Evolutionary conservation across 2,329 filamentous ascomycete genomes (phyloP).

Genomic region (Ophiostoma quercus): DNA sequence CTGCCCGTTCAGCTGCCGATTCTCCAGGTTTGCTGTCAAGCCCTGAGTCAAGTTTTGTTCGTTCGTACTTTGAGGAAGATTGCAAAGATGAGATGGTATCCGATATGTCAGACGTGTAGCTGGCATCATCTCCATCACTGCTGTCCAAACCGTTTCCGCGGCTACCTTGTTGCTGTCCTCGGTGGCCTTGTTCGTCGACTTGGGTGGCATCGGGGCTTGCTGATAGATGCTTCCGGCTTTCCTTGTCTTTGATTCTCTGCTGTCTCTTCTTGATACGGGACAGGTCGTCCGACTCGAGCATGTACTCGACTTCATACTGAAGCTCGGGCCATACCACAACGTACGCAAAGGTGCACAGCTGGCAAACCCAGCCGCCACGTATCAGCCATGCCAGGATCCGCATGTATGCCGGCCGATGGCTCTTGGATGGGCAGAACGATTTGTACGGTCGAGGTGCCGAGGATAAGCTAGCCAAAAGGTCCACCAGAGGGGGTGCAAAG

Average conservation of each 20-base stretch:
- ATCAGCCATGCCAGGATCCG: constrained; percentile 90
- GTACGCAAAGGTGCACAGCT: constrained; percentile 86
- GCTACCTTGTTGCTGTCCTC: constrained; percentile 16
- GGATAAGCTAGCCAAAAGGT: constrained; percentile 80
- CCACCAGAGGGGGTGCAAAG: constrained; percentile 72
- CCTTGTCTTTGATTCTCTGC: constrained; percentile 25
- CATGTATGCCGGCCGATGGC: constrained; percentile 82
- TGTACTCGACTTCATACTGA: constrained; percentile 70
- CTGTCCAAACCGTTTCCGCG: constrained; percentile 22
- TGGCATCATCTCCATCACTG: constrained; percentile 15
- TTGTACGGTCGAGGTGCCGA: constrained; percentile 78
- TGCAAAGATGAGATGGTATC: constrained; percentile 24
- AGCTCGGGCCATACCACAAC: constrained; percentile 79
- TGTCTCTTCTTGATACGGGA: constrained; percentile 32
- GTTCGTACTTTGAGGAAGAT: constrained; percentile 15
- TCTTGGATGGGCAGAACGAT: constrained; percentile 76
- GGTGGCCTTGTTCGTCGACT: constrained; percentile 9
- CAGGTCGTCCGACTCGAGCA: constrained; percentile 61
- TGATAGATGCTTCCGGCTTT: neutral
- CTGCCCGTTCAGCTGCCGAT: constrained; percentile 47
- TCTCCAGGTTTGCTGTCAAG: constrained; percentile 34
- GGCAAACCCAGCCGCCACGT: constrained; percentile 87
- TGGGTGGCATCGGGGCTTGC: neutral
- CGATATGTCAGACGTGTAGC: constrained; percentile 15
- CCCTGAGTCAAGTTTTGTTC: neutral